Percentiles rank a stretch among this genome's conserved stretches.
phyloP scores from a whole-genome alignment of 305 asterid species.

The Fraxinus ornus region DNA sequence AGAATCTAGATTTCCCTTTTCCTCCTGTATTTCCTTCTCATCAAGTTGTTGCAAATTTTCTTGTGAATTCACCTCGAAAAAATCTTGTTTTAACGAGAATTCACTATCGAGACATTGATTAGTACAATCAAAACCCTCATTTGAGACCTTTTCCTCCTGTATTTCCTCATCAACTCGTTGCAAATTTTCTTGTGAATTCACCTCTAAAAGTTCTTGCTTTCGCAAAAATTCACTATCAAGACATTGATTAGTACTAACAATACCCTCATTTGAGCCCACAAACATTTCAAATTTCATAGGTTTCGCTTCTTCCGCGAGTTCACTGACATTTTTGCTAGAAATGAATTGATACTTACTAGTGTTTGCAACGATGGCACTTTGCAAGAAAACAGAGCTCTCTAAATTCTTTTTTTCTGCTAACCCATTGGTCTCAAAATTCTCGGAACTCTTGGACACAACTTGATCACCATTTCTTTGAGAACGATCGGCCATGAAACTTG shows the following conservation, averaged over 20 bases:
- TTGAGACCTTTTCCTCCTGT: slow-evolving; percentile 25
- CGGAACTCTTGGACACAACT: slow-evolving; percentile 24
- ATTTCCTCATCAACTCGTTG: slow-evolving; percentile 21
- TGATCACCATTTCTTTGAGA: slow-evolving; percentile 27
- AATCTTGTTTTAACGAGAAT: not conserved
- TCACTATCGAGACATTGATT: slow-evolving; percentile 26
- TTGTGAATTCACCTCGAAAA: slow-evolving; percentile 6
- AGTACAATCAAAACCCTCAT: slow-evolving; percentile 28
- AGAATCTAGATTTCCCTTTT: slow-evolving; percentile 14
- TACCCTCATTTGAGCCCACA: slow-evolving; percentile 38
- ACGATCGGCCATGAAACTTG: slow-evolving; percentile 30
- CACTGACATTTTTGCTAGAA: slow-evolving; percentile 38
- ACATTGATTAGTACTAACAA: slow-evolving; percentile 15
- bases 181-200: slow-evolving; percentile 5
- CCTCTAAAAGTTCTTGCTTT: slow-evolving; percentile 1
- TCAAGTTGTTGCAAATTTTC: slow-evolving; percentile 17
- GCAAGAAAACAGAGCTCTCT: slow-evolving; percentile 41
- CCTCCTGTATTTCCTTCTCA: slow-evolving; percentile 19
- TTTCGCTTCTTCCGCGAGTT: slow-evolving; percentile 47
- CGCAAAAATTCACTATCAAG: slow-evolving; percentile 14
- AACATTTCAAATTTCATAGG: slow-evolving; percentile 47
- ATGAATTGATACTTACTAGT: slow-evolving; percentile 43
- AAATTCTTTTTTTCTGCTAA: slow-evolving; percentile 20
- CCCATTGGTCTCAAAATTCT: slow-evolving; percentile 17
- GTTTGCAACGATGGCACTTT: slow-evolving; percentile 27